These are phyloP conservation scores for Fomitopsis pulvina DNA, from an alignment of 768 basidiomycete genomes.

Conservation along the genomic window DNA sequence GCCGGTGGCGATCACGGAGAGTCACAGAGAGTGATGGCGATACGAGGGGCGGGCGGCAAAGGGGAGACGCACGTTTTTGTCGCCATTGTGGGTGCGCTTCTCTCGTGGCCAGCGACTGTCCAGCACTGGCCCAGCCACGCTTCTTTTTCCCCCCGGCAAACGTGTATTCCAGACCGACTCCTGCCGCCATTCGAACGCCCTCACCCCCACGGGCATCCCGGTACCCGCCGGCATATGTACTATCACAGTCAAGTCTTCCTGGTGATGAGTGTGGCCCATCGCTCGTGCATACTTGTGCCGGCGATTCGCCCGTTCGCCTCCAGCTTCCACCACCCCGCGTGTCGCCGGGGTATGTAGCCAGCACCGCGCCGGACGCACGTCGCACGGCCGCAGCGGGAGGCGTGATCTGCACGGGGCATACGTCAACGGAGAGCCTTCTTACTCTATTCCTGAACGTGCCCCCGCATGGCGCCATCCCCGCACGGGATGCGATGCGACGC, in stretches of 20 bases:
- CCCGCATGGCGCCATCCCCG: background rate
- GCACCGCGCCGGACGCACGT: background rate
- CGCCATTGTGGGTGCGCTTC: background rate
- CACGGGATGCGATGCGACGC: background rate
- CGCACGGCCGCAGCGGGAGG: background rate
- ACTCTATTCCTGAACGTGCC: background rate
- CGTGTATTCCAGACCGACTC: constrained; percentile 2
- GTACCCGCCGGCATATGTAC: background rate
- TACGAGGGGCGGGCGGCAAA: too few species aligned
- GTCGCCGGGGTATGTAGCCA: background rate
- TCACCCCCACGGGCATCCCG: background rate
- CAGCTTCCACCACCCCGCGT: background rate
- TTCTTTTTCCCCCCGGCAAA: background rate
- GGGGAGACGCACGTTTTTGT: constrained; percentile 1
- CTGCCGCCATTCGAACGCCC: background rate
- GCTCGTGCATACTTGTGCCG: too few species aligned
- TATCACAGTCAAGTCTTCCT: too few species aligned
- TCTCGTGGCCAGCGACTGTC: background rate
- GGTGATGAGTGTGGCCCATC: too few species aligned
- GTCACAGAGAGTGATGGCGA: constrained; percentile 2
- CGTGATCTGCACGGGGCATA: background rate
- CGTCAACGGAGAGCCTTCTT: too few species aligned
- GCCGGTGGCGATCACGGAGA: background rate
- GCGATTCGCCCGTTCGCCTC: too few species aligned
- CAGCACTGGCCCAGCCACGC: background rate